Evolutionary conservation across 176 grass and related monocot species (phyloP).

Genomic region (Avena insularis): DNA sequence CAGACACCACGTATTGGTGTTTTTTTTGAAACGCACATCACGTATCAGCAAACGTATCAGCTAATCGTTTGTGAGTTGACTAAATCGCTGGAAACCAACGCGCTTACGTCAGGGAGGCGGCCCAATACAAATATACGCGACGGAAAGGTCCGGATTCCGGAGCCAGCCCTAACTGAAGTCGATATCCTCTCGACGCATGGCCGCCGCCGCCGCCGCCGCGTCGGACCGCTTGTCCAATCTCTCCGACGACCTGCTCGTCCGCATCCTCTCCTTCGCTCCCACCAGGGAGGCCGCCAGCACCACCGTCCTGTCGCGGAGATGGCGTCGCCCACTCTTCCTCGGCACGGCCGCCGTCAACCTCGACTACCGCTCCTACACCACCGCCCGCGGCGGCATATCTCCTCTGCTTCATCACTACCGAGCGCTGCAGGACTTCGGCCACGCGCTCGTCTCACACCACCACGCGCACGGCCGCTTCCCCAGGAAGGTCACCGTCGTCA

Average conservation of each 20-base stretch:
- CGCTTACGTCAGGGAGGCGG: too few relatives aligned
- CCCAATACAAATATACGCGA: too few relatives aligned
- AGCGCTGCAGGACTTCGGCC: not conserved
- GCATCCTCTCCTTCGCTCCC: not conserved
- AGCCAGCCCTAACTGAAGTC: too few relatives aligned
- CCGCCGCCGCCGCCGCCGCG: not conserved
- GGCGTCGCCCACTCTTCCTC: not conserved
- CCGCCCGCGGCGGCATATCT: not conserved
- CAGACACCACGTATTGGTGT: too few relatives aligned
- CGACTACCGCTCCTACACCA: not conserved
- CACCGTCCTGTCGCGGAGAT: not conserved
- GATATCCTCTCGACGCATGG: too few relatives aligned
- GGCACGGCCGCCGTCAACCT: not conserved
- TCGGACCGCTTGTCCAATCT: not conserved
- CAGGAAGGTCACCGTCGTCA: not conserved
- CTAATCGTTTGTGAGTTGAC: too few relatives aligned
- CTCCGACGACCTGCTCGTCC: not conserved
- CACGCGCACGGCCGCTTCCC: not conserved
- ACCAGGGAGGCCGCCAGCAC: not conserved
- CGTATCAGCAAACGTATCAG: too few relatives aligned
- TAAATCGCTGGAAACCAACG: too few relatives aligned
- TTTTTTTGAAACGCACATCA: too few relatives aligned
- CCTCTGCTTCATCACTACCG: not conserved
- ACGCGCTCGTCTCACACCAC: not conserved
- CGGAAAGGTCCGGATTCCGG: too few relatives aligned